phyloP scores from a whole-genome alignment of 371 early-diverging fungal genomes.

The Mucor plumbeus region DNA sequence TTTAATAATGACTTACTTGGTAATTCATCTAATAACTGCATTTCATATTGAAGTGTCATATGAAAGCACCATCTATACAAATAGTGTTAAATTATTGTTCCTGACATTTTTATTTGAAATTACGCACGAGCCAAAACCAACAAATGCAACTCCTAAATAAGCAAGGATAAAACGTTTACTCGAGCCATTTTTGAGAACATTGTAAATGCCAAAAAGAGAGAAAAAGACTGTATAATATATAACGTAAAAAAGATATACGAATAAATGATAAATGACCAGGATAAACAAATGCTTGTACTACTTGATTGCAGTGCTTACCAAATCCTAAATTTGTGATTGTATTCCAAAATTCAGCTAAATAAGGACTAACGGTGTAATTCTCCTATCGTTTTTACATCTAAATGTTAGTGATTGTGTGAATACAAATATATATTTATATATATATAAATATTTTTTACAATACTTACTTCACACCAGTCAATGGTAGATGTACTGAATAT shows the following conservation, averaged over 20 bases:
- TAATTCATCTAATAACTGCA: conserved; percentile 79
- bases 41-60: conserved; percentile 76
- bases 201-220: conserved; percentile 33
- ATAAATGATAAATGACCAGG: neutral
- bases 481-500: conserved; percentile 46
- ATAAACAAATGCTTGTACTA: neutral
- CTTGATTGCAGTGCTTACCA: conserved; percentile 27
- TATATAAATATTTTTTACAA: neutral
- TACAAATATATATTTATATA: no score
- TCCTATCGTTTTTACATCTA: conserved; percentile 30
- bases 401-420: neutral
- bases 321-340: conserved; percentile 69
- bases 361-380: conserved; percentile 49
- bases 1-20: conserved; percentile 51
- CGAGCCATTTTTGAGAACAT: conserved; percentile 49
- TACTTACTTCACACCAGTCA: conserved; percentile 54
- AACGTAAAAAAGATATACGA: neutral
- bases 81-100: neutral
- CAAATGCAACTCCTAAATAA: conserved; percentile 62
- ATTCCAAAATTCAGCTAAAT: conserved; percentile 81
- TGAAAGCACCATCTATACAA: conserved; percentile 71
- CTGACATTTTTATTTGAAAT: conserved; percentile 5
- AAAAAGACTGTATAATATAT: conserved; percentile 10
- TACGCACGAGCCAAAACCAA: conserved; percentile 70
- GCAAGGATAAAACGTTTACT: conserved; percentile 61